These are phyloP conservation scores for Barnettozyma sucrosica DNA, from an alignment of 805 yeast genomes.

Conservation along the genomic window DNA sequence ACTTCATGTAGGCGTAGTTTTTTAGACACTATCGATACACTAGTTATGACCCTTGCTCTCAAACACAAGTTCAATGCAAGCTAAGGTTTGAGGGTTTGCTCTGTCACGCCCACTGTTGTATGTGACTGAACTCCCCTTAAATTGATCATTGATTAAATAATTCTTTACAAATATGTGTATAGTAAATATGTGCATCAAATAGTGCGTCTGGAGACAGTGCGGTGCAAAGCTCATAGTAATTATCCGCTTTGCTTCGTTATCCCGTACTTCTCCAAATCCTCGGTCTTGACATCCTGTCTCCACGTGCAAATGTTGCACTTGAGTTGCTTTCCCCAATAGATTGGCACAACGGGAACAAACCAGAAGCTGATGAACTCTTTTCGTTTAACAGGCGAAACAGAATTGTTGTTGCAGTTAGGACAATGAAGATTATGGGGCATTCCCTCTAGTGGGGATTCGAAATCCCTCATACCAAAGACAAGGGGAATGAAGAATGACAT, in stretches of 20 bases:
- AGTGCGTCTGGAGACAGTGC: background rate
- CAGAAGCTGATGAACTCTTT: conserved; percentile 46
- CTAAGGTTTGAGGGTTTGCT: no score
- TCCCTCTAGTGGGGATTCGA: conserved; percentile 20
- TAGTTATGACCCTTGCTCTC: no score
- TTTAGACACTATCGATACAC: no score
- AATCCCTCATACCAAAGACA: conserved; percentile 30
- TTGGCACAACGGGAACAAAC: conserved; percentile 48
- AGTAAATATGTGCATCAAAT: background rate
- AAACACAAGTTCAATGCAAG: no score
- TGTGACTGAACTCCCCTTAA: no score
- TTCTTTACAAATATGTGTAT: no score
- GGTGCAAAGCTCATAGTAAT: no score
- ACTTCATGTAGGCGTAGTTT: no score
- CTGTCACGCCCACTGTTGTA: no score
- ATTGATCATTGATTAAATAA: no score
- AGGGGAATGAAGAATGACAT: conserved; percentile 14
- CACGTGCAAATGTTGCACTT: conserved; percentile 49
- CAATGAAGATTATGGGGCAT: conserved; percentile 34
- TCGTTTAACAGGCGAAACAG: conserved; percentile 45
- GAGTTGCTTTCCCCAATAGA: conserved; percentile 43
- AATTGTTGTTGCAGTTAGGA: conserved; percentile 51
- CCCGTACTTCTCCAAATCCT: conserved; percentile 25
- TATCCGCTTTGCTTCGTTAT: background rate
- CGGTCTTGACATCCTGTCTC: conserved; percentile 32